A percentile compares a stretch with the other conserved stretches of the same genome.
phyloP scores from a whole-genome alignment of 202 grass and related monocot genomes.

The Schoenoplectus tabernaemontani region DNA sequence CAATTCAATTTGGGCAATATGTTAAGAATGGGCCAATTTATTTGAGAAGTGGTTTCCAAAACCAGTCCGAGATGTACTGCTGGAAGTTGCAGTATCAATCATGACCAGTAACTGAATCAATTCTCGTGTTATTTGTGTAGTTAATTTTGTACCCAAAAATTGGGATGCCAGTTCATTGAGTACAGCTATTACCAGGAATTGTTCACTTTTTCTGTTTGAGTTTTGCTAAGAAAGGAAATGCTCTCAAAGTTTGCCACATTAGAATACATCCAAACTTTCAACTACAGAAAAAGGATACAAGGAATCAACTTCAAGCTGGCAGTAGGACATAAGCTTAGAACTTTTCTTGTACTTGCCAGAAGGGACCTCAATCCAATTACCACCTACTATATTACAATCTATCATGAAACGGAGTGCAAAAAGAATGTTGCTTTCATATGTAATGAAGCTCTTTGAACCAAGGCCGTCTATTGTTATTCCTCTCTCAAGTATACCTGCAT shows the following conservation, averaged over 20 bases:
- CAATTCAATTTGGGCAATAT: background rate
- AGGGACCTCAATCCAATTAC: slow-evolving; percentile 94
- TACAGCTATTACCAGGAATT: background rate
- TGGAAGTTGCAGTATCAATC: background rate
- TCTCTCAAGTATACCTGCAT: slow-evolving; percentile 80
- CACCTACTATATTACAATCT: slow-evolving; percentile 87
- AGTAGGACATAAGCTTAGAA: slow-evolving; percentile 64
- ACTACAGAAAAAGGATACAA: slow-evolving; percentile 65
- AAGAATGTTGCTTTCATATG: slow-evolving; percentile 98
- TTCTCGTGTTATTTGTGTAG: background rate
- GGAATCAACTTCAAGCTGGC: slow-evolving; percentile 78
- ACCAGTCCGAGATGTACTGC: background rate
- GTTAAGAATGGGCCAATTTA: background rate
- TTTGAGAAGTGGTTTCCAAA: background rate
- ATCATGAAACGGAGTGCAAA: slow-evolving; percentile 99
- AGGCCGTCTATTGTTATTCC: slow-evolving; percentile 77
- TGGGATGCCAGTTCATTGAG: background rate
- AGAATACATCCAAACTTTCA: background rate
- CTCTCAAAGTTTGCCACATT: background rate
- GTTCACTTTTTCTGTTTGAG: background rate
- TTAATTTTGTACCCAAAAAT: background rate
- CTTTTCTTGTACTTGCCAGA: slow-evolving; percentile 83
- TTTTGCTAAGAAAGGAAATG: background rate
- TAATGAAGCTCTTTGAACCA: slow-evolving; percentile 81
- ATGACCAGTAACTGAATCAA: background rate